Conservation (phyloP, 2,329 filamentous ascomycete species). For the Ploettnerulaceae sp. region DNA sequence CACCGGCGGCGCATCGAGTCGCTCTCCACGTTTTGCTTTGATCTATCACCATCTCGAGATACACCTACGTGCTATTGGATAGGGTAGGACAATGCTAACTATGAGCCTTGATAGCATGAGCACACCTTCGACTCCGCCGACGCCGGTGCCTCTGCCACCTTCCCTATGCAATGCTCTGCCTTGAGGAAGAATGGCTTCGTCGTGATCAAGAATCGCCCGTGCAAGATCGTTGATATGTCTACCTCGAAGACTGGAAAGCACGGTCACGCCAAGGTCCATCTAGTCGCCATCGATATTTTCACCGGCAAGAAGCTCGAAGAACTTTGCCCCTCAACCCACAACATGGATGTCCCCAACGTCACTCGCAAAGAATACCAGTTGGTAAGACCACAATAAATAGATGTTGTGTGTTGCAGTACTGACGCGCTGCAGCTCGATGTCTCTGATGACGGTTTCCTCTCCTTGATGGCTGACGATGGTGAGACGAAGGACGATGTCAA, state of each 20-base stretch:
- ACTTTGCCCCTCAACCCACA: slow-evolving; percentile 93
- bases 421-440: slow-evolving; percentile 68
- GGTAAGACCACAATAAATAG: slow-evolving; percentile 52
- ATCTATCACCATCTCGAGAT: not conserved
- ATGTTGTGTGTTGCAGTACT: not conserved
- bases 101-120: slow-evolving; percentile 30
- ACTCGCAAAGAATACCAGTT: slow-evolving; percentile 86
- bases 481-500: slow-evolving; percentile 92
- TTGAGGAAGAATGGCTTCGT: slow-evolving; percentile 99
- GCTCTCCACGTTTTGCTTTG: not conserved
- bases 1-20: slow-evolving; percentile 4
- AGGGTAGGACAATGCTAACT: slow-evolving; percentile 12
- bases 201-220: slow-evolving; percentile 96
- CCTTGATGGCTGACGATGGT: slow-evolving; percentile 84
- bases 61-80: not conserved
- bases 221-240: slow-evolving; percentile 99
- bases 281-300: slow-evolving; percentile 98
- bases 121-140: slow-evolving; percentile 87
- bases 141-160: slow-evolving; percentile 92
- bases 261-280: slow-evolving; percentile 99
- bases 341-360: slow-evolving; percentile 98
- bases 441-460: slow-evolving; percentile 90
- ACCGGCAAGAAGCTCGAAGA: slow-evolving; percentile 99
- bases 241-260: slow-evolving; percentile 99
- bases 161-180: slow-evolving; percentile 98